Evolutionary conservation across 768 basidiomycete species (phyloP), one percentile per base, ranked within the genome.

Genomic region (Mycena capillaripes): DNA sequence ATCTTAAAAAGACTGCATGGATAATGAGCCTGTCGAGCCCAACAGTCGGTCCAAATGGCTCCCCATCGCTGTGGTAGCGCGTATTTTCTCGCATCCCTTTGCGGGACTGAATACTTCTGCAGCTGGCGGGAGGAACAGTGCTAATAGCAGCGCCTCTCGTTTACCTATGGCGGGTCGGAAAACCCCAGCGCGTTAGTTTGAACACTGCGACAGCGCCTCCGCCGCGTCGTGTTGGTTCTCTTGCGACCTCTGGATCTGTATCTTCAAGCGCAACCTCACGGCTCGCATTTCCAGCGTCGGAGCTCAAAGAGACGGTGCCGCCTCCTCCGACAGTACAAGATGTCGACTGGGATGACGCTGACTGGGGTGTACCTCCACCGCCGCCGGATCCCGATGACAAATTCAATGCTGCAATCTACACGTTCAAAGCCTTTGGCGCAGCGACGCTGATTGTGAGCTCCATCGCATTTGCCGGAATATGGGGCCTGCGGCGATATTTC

Each of bases 381-480:
- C 67, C 66, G n/a, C 58, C 62, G 17, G 69, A 70, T 42, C 68
- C 61, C 27, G 36, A 75, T 7, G 84, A 85, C 68, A 79, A 82
- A 42, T 86, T 87, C 75, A 89, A 88, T 53, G 88, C 85, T 0
- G 87, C 87, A 0, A 66, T 92, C 2, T 86, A 90, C 73, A 87
- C 88, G 1, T 82, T 88, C 6, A 92, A 92, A 74, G 93, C 93
- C 0, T 90, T 95, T 46, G 83, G 86, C 3, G 85, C 93, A 48
- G 92, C 93, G 5, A 94, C 93, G 0, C 76, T 87, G 12, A 76
- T 92, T 38, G 92, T 93, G 29, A 75, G 85, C 0, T 79, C 85
- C 4, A 83, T 87, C 29, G 91, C 88, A 0, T 78, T 83, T 7
- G 81, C 78, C 0, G 79, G 88, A 6, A 81, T 89, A 3, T 86